Evolutionary conservation across 1,139 yeast species (phyloP).

Genomic region (Citeromyces hawaiiensis): DNA sequence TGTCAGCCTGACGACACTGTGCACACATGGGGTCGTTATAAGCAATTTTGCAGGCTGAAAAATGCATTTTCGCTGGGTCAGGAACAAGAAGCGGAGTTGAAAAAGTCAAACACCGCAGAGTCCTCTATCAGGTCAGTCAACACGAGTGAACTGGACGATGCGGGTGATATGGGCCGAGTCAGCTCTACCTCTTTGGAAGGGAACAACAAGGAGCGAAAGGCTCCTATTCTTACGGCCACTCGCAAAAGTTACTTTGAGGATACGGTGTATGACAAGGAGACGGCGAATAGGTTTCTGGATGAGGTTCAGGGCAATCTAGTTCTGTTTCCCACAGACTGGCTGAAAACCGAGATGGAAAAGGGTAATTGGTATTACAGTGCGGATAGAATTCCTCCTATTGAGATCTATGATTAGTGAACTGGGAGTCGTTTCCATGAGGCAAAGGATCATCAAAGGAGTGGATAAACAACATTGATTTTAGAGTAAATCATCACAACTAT

Average conservation of each 20-base stretch:
- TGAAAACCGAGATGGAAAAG: constrained; percentile 70
- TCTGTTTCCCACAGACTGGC: constrained; percentile 85
- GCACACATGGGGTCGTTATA: constrained; percentile 80
- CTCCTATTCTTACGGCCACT: constrained; percentile 3
- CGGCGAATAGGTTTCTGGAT: constrained; percentile 61
- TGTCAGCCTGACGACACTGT: constrained; percentile 92
- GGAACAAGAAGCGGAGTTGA: constrained; percentile 3
- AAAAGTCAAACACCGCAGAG: background rate
- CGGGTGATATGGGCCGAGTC: constrained; percentile 10
- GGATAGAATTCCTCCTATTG: constrained; percentile 90
- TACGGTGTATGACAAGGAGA: constrained; percentile 46
- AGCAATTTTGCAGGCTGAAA: constrained; percentile 44
- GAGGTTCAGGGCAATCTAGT: constrained; percentile 87
- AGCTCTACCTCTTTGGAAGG: background rate
- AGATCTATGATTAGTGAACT: constrained; percentile 58
- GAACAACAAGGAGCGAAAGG: constrained; percentile 3
- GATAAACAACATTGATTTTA: too few relatives aligned
- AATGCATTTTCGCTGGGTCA: constrained; percentile 45
- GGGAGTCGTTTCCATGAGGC: too few relatives aligned
- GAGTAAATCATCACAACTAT: too few relatives aligned
- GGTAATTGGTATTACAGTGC: constrained; percentile 94
- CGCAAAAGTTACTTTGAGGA: constrained; percentile 3
- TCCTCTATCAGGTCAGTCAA: constrained; percentile 9
- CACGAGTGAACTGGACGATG: constrained; percentile 10
- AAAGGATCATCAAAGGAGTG: too few relatives aligned